Conservation (phyloP, 108 stramenopile species). For the Discostella stelligeroides region DNA sequence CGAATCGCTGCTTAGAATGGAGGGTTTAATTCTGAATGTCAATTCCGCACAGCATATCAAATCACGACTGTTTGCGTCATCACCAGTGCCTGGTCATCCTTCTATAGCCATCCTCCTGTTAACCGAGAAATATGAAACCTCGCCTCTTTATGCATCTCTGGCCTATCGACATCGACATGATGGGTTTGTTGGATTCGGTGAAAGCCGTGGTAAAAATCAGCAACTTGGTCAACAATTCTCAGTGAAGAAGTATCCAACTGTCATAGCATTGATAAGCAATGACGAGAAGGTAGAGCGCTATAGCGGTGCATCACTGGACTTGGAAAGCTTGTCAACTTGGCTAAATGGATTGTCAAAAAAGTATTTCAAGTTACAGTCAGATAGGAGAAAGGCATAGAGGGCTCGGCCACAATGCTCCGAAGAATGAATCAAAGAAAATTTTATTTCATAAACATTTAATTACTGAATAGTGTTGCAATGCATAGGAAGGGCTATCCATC, state of each 20-base stretch:
- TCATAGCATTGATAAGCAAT: conserved; percentile 55
- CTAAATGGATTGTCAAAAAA: conserved; percentile 22
- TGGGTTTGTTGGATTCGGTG: conserved; percentile 63
- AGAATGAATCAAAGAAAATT: too few relatives aligned
- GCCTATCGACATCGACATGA: conserved; percentile 68
- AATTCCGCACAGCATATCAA: conserved; percentile 59
- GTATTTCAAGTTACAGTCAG: conserved; percentile 21
- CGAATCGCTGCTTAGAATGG: conserved; percentile 49
- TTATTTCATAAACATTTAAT: too few relatives aligned
- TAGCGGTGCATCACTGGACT: conserved; percentile 23
- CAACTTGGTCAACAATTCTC: conserved; percentile 56
- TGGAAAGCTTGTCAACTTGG: conserved; percentile 30
- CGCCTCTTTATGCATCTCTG: conserved; percentile 64
- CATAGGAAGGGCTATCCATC: not conserved
- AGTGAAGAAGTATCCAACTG: conserved; percentile 68
- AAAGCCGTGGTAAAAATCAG: conserved; percentile 74
- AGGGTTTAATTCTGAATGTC: conserved; percentile 64
- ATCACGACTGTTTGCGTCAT: conserved; percentile 49
- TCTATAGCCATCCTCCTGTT: conserved; percentile 59
- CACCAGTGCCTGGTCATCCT: conserved; percentile 22
- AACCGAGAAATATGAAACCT: conserved; percentile 85
- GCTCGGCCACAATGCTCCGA: too few relatives aligned
- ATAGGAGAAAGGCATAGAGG: not conserved
- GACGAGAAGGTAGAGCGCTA: conserved; percentile 27
- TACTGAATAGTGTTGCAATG: too few relatives aligned